A percentile compares a stretch with the other conserved stretches of the same genome.
Evolutionary conservation across 192 early-diverging fungal species (phyloP).

Genomic region (Umbelopsis sp.): DNA sequence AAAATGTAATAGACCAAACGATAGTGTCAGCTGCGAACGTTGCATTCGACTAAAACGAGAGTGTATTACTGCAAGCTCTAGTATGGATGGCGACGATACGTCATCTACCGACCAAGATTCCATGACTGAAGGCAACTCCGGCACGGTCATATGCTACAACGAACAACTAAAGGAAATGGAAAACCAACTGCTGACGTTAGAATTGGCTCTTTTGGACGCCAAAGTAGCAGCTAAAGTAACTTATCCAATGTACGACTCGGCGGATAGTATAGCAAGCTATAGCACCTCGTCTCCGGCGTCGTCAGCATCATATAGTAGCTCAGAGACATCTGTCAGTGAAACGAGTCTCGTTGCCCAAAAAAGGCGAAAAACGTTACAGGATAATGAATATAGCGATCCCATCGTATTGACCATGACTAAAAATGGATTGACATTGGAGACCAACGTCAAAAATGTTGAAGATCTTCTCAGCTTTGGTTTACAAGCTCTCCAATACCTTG

Average conservation of each 20-base stretch:
- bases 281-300: neutral
- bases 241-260: neutral
- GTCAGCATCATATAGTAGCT: neutral
- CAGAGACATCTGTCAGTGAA: neutral
- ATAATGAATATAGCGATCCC: neutral
- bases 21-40: neutral
- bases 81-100: neutral
- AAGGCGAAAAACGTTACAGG: neutral
- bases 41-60: constrained; percentile 5
- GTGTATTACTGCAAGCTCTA: neutral
- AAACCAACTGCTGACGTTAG: neutral
- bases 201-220: neutral
- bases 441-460: neutral
- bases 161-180: neutral
- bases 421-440: neutral
- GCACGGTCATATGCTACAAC: neutral
- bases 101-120: neutral
- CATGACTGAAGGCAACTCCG: neutral
- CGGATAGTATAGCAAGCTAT: neutral
- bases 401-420: neutral
- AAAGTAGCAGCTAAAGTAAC: neutral
- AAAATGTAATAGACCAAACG: neutral
- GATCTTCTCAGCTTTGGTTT: neutral
- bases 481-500: constrained; percentile 10
- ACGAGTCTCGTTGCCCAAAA: neutral